Base-by-base conservation (phyloP, 192 early-diverging fungal species). In the Spinellus fusiger region DNA sequence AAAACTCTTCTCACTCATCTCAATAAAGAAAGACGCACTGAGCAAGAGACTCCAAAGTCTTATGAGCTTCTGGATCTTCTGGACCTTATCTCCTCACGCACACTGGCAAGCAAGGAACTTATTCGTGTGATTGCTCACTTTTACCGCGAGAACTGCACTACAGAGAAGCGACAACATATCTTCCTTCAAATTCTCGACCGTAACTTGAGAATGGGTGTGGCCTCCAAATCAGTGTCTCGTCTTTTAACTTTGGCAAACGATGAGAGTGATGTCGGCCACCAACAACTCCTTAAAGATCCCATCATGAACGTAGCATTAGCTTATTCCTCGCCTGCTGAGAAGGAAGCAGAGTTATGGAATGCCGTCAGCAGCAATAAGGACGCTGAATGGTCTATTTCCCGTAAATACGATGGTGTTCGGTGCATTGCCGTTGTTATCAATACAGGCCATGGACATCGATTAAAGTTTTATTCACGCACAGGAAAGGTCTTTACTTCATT, bases 401-500 rank as follows among this genome's bases (percentile, higher is more conserved):
- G 75, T 47, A 82, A 82, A 52, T 18, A 79, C 56, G 80, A 82
- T 31, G 80, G 80, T 0, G 70, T 82, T 5, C 70, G 80, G 4
- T 82, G 80, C 49, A 22, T 82, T 20, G 56, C 74, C 9, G 22
- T 74, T 28, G 62, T 77, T 1, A 50, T 60, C 32, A 65, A 64
- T 1, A 10, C 10, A 0, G 1, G 44, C 54, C 32, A 56, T 13
- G 28, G n/a, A 4, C 59, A 61, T 46, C 25, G 49, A 9, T 66
- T 77, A 13, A 50, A 69, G 25, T 65, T 72, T 15, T 48, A 55
- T 38, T 82, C 80, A 15, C 62, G 80, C n/a, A 69, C 54, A 13
- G 80, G 80, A 2, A 52, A 56, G 3, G 48, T 13, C 5, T 71
- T 79, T 38, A 62, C 63, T 9, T 59, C 65, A 16, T 37, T 77